phyloP scores from a whole-genome alignment of 2,329 filamentous ascomycete genomes.

The Lachnellula cervina region DNA sequence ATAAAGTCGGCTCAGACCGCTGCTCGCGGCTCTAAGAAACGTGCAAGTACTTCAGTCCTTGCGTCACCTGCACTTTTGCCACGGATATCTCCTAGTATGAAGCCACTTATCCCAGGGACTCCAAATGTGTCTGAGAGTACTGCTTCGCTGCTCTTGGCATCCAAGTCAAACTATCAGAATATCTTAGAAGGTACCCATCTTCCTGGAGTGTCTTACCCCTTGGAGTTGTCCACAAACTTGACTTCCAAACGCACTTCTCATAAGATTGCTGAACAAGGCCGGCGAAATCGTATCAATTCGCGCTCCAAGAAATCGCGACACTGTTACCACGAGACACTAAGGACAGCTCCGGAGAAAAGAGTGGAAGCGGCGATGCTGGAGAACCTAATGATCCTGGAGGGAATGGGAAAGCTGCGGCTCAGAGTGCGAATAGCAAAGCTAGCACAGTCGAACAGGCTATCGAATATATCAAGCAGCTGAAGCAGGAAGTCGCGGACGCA shows the following conservation, averaged over 20 bases:
- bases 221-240: slow-evolving; percentile 84
- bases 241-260: slow-evolving; percentile 96
- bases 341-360: slow-evolving; percentile 33
- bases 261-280: slow-evolving; percentile 95
- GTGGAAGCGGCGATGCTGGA: slow-evolving; percentile 37
- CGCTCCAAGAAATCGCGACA: slow-evolving; percentile 83
- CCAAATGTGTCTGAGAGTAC: slow-evolving; percentile 53
- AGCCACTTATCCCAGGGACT: slow-evolving; percentile 71
- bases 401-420: slow-evolving; percentile 37
- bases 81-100: slow-evolving; percentile 90
- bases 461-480: slow-evolving; percentile 83
- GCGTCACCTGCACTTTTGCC: slow-evolving; percentile 82
- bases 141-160: slow-evolving; percentile 72
- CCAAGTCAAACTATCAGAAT: slow-evolving; percentile 97
- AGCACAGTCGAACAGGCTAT: slow-evolving; percentile 98
- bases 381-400: slow-evolving; percentile 45
- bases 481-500: slow-evolving; percentile 65
- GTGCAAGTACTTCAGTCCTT: slow-evolving; percentile 68
- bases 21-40: slow-evolving; percentile 60
- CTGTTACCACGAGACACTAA: slow-evolving; percentile 63
- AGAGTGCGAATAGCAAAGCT: slow-evolving; percentile 78
- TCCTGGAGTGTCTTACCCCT: slow-evolving; percentile 85
- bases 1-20: slow-evolving; percentile 50
- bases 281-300: slow-evolving; percentile 94
- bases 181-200: slow-evolving; percentile 90